Conservation (phyloP, 768 basidiomycete species). For the Tremella yokohamensis region DNA sequence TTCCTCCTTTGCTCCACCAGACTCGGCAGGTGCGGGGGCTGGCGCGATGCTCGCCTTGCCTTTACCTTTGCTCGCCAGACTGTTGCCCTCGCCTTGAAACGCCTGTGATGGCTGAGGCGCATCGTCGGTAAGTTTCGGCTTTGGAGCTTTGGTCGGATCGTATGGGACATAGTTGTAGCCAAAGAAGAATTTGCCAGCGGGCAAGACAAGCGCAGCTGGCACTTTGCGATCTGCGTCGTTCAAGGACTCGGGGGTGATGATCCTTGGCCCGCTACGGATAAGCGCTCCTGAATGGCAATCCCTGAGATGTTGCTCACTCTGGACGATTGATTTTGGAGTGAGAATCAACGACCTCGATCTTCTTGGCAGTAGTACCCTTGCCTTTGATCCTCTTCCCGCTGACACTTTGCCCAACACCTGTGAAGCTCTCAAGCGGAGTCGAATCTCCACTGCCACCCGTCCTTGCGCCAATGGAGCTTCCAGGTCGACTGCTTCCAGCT, state of each 20-base stretch:
- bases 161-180: slow-evolving; percentile 74
- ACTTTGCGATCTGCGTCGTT: slow-evolving; percentile 68
- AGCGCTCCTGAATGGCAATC: background rate
- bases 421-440: slow-evolving; percentile 71
- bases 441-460: slow-evolving; percentile 18
- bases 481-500: slow-evolving; percentile 78
- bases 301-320: slow-evolving; percentile 60
- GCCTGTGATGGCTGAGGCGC: slow-evolving; percentile 11
- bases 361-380: slow-evolving; percentile 79
- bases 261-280: slow-evolving; percentile 64
- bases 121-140: slow-evolving; percentile 40
- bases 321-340: slow-evolving; percentile 86
- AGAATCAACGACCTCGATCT: slow-evolving; percentile 67
- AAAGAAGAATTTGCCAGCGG: slow-evolving; percentile 93
- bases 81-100: slow-evolving; percentile 17
- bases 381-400: slow-evolving; percentile 90
- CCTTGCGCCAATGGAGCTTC: slow-evolving; percentile 48
- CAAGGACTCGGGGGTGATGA: slow-evolving; percentile 75
- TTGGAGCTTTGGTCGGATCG: slow-evolving; percentile 46
- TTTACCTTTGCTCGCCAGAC: slow-evolving; percentile 40
- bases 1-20: slow-evolving; percentile 58
- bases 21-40: slow-evolving; percentile 55
- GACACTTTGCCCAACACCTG: slow-evolving; percentile 87
- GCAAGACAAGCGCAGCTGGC: slow-evolving; percentile 83
- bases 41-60: slow-evolving; percentile 20